phyloP scores from a whole-genome alignment of 139 green algal genomes.

The Tetradesmus obliquus region DNA sequence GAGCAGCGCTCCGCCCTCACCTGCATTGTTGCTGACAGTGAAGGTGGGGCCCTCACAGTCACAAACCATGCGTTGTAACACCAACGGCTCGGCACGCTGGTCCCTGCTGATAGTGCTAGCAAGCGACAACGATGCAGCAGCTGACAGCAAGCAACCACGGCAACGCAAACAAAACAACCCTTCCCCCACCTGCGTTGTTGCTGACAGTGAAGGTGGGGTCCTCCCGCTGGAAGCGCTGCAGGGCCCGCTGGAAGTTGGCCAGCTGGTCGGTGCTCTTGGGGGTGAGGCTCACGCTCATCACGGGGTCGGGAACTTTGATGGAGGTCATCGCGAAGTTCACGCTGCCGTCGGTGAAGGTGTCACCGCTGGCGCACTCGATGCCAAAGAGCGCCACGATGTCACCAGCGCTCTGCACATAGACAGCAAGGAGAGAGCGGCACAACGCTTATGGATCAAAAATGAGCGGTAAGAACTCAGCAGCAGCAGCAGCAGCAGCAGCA shows the following conservation, averaged over 20 bases:
- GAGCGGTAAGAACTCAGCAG: background rate
- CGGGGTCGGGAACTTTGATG: constrained; percentile 96
- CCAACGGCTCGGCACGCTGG: no score
- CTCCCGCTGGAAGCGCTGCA: constrained; percentile 92
- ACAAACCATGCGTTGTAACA: no score
- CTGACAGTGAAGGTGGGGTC: constrained; percentile 98
- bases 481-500: background rate
- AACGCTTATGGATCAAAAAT: no score
- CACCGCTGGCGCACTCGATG: constrained; percentile 96
- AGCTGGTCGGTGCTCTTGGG: constrained; percentile 80
- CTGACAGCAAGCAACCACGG: background rate
- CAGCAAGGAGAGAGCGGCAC: background rate
- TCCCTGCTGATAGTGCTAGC: no score
- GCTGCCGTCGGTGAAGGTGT: constrained; percentile 95
- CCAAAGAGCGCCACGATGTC: constrained; percentile 99
- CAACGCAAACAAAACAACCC: background rate
- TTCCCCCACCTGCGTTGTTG: constrained; percentile 17
- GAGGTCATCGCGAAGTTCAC: constrained; percentile 86
- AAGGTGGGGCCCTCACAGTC: no score
- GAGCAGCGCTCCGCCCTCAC: background rate
- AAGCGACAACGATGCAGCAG: no score
- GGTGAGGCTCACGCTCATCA: constrained; percentile 97
- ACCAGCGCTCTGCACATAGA: constrained; percentile 62
- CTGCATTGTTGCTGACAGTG: no score
- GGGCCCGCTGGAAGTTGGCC: constrained; percentile 79